phyloP scores from a whole-genome alignment of 164 flowering plant species.

The Cinnamomum chago region DNA sequence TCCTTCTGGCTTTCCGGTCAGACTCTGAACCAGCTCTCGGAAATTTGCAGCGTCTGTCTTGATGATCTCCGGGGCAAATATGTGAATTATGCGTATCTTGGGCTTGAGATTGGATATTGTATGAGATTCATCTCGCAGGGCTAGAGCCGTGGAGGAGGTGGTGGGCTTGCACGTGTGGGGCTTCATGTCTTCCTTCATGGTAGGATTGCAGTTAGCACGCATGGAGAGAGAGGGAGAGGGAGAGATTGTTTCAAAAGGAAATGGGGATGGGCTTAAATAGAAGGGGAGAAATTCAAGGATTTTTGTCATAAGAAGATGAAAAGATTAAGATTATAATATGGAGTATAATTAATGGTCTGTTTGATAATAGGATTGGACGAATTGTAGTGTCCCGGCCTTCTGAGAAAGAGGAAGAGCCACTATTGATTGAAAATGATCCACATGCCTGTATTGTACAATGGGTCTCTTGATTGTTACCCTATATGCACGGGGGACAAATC shows the following conservation, averaged over 20 bases:
- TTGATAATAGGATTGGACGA: not conserved
- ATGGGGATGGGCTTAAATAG: not conserved
- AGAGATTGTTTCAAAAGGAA: not conserved
- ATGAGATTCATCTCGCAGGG: slow-evolving; percentile 54
- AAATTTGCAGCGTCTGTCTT: slow-evolving; percentile 80
- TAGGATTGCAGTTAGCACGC: not conserved
- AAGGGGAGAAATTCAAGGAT: not conserved
- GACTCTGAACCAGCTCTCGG: slow-evolving; percentile 76
- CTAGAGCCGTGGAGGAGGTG: slow-evolving; percentile 23
- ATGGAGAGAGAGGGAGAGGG: slow-evolving; percentile 1
- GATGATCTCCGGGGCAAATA: slow-evolving; percentile 89
- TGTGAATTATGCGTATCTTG: slow-evolving; percentile 76
- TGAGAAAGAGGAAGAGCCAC: not conserved
- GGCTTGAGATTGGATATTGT: slow-evolving; percentile 62
- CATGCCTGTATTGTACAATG: too few relatives aligned
- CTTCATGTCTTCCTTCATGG: slow-evolving; percentile 33
- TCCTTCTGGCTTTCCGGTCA: slow-evolving; percentile 69
- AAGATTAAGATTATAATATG: not conserved
- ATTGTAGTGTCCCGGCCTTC: not conserved
- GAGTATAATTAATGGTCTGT: too few relatives aligned
- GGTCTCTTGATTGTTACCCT: too few relatives aligned
- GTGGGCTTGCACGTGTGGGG: slow-evolving; percentile 12
- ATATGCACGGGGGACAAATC: too few relatives aligned
- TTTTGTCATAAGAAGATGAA: not conserved
- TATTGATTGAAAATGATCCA: not conserved